Conservation (phyloP, 768 basidiomycete species). For the Tephrocybe sp. region DNA sequence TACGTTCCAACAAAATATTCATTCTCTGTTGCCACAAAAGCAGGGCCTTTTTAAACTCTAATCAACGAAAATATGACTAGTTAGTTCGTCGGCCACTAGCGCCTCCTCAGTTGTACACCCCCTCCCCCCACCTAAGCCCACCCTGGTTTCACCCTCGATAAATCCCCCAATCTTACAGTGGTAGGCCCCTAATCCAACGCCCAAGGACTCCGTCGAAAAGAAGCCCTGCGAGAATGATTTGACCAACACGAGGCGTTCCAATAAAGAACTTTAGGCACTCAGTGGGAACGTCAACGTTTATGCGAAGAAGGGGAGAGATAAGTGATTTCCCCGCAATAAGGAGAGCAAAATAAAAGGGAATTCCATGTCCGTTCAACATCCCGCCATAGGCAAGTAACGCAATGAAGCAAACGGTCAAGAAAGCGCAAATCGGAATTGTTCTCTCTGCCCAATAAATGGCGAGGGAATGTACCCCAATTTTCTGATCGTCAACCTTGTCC, state of each 20-base stretch:
- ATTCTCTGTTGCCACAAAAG: no score
- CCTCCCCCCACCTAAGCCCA: no score
- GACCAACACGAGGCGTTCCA: constrained; percentile 25
- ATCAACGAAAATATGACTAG: no score
- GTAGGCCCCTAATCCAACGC: constrained; percentile 17
- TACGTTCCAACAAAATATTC: no score
- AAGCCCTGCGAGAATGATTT: constrained; percentile 25
- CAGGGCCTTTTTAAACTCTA: no score
- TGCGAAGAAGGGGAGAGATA: constrained; percentile 19
- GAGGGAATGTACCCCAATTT: constrained; percentile 57
- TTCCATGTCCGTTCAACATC: constrained; percentile 41
- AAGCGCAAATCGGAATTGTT: constrained; percentile 47
- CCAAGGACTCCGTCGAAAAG: constrained; percentile 23
- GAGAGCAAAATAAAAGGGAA: constrained; percentile 29
- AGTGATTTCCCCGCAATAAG: constrained; percentile 18
- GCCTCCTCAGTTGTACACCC: no score
- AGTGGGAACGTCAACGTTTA: constrained; percentile 26
- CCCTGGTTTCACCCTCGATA: no score
- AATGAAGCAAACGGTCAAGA: constrained; percentile 45
- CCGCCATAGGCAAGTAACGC: constrained; percentile 45
- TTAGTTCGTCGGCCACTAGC: no score
- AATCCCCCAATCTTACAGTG: constrained; percentile 12
- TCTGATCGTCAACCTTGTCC: constrained; percentile 59
- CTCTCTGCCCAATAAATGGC: constrained; percentile 51
- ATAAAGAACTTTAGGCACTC: constrained; percentile 28